Evolutionary conservation across 2,329 filamentous ascomycete genomes (phyloP), one percentile per base, ranked within the genome.

Genomic region (Fusarium coicis): DNA sequence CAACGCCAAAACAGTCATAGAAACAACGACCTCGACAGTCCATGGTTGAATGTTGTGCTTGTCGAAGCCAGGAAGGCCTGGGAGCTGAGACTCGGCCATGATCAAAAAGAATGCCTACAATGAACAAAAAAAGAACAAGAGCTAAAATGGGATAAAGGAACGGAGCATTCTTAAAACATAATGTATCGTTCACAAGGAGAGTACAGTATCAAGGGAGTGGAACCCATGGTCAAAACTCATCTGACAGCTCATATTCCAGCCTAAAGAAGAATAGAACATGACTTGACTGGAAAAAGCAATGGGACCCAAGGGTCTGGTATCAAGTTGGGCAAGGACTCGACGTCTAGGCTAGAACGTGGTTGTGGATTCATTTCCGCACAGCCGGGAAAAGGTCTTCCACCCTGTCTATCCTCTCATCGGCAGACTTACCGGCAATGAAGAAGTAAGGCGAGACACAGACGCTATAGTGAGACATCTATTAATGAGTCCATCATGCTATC

Each of bases 1-100:
- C 23, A 83, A 68, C 4, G 85, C 82, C 32, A 87, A 76, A 11
- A 82, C 76, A 1, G 85, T 86, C 68, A 86, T 79, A 4, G 82
- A 80, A 15, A 79, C 78, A 36, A 84, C 80, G 18, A 85, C 84
- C 47, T 78, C 74, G 55, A 84, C 76, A 2, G 76, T 80, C 85
- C 85, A 86, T 77, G 81, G 81, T 73, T 85, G 84, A 28, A 85
- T 77, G 68, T 81, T 80, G 50, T 81, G 23, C 18, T 37, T 50
- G 46, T 76, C 60, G 26, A 60, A 77, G 52, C 75, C 75, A 28
- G 75, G 71, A 28, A 77, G 66, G 43, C 75, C 75, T 14, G 75
- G 75, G 30, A 77, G 69, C 23, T 65, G 50, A 42, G 74, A 74
- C 44, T 73, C 73, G 14, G 61, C 56, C 70, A 76, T 75, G 19